Conservation (phyloP, 2,329 filamentous ascomycete species). For the Trichophyton verrucosum region DNA sequence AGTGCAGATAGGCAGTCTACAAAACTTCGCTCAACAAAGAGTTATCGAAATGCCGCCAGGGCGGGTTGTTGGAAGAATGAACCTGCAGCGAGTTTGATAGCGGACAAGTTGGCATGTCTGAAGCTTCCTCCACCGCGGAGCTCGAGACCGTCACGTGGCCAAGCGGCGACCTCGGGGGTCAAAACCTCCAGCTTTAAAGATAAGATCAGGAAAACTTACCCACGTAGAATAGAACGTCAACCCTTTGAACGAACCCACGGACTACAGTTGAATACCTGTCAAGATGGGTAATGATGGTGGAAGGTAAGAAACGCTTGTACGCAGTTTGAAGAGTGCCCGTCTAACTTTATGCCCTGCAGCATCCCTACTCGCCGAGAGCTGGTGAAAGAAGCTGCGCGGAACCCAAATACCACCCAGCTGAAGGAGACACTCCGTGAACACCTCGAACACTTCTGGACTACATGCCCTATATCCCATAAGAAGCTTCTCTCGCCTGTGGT, state of each 20-base stretch:
- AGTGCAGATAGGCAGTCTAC: not conserved
- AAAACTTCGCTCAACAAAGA: not conserved
- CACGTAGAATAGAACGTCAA: too few species aligned
- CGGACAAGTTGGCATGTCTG: slow-evolving; percentile 3
- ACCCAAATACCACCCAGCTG: slow-evolving; percentile 68
- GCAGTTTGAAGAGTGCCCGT: not conserved
- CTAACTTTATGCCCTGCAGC: slow-evolving; percentile 29
- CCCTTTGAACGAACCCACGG: not conserved
- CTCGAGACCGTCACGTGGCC: not conserved
- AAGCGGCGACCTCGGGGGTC: not conserved
- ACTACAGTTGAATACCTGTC: not conserved
- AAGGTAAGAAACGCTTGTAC: slow-evolving; percentile 35
- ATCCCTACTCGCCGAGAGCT: slow-evolving; percentile 94
- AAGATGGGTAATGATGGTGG: slow-evolving; percentile 96
- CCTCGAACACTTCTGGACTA: slow-evolving; percentile 73
- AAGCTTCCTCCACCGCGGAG: not conserved
- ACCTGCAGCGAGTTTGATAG: not conserved
- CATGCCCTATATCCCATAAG: slow-evolving; percentile 73
- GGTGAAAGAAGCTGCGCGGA: slow-evolving; percentile 80
- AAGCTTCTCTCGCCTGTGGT: slow-evolving; percentile 63
- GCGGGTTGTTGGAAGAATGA: not conserved
- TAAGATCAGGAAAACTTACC: not conserved
- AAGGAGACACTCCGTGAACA: slow-evolving; percentile 82
- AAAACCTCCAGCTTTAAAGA: not conserved
- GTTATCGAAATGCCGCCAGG: not conserved